These are phyloP conservation scores for Hyparrhenia diplandra DNA, from an alignment of 176 grass and related monocot genomes.

Conservation along the genomic window DNA sequence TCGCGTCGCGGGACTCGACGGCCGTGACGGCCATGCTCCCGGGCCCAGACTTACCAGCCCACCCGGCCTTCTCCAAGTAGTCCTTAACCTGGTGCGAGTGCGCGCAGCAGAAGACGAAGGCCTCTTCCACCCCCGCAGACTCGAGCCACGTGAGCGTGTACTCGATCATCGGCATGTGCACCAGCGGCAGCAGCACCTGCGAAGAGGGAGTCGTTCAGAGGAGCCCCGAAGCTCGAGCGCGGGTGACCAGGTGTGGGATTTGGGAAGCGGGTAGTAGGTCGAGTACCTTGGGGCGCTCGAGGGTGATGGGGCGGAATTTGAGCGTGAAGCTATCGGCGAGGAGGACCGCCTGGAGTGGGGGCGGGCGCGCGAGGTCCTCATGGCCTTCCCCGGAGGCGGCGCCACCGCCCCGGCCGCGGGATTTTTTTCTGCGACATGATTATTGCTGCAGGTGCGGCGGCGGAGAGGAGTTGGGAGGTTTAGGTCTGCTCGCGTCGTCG, in stretches of 20 bases:
- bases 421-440: conserved; percentile 77
- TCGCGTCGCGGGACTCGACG: conserved; percentile 71
- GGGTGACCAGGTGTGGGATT: not conserved
- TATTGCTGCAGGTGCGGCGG: conserved; percentile 2
- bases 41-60: conserved; percentile 37
- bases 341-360: conserved; percentile 81
- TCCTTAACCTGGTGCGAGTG: conserved; percentile 84
- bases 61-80: conserved; percentile 59
- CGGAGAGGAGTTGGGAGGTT: conserved; percentile 20
- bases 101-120: conserved; percentile 81
- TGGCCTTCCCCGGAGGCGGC: conserved; percentile 43
- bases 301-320: conserved; percentile 90
- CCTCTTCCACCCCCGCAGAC: conserved; percentile 74
- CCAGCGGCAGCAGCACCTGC: conserved; percentile 85
- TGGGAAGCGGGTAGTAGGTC: conserved; percentile 40
- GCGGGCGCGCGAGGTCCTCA: conserved; percentile 67
- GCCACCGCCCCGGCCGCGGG: conserved; percentile 36
- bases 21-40: conserved; percentile 47
- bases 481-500: conserved; percentile 38
- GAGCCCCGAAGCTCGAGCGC: not conserved
- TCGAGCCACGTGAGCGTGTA: conserved; percentile 93
- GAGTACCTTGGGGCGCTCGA: conserved; percentile 88
- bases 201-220: not conserved
- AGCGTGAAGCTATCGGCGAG: conserved; percentile 87
- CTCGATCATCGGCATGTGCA: conserved; percentile 86